Evolutionary conservation across 129 eudicot species (phyloP).

Genomic region (sunflower (Helianthus annuus)): DNA sequence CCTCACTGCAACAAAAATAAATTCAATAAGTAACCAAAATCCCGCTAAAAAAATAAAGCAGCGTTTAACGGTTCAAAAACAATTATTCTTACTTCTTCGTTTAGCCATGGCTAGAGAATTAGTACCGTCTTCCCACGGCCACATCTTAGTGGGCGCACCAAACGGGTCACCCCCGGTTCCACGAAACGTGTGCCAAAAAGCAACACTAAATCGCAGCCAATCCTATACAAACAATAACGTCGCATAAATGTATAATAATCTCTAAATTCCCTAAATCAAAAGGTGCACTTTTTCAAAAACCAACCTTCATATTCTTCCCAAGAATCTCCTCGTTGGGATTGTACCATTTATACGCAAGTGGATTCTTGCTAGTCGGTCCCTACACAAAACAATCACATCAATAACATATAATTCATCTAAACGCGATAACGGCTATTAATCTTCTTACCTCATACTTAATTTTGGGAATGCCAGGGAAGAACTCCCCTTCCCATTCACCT

Average conservation of each 20-base stretch:
- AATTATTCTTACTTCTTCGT: constrained; percentile 76
- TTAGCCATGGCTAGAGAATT: constrained; percentile 94
- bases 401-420: not conserved
- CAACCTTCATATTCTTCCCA: constrained; percentile 92
- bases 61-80: not conserved
- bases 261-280: not conserved
- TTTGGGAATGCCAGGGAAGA: constrained; percentile 89
- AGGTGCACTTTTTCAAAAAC: constrained; percentile 9
- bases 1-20: constrained; percentile 65
- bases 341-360: constrained; percentile 84
- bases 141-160: constrained; percentile 85
- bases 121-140: constrained; percentile 99
- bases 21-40: not conserved
- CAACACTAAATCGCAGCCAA: constrained; percentile 96
- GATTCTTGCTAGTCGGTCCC: constrained; percentile 91
- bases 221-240: constrained; percentile 49
- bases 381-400: constrained; percentile 24
- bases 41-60: not conserved
- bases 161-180: constrained; percentile 96
- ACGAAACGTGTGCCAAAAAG: constrained; percentile 99
- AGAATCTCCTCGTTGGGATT: constrained; percentile 93
- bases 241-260: not conserved
- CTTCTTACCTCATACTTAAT: constrained; percentile 81
- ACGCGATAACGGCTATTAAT: not conserved
- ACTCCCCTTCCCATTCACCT: constrained; percentile 87